phyloP scores from a whole-genome alignment of 768 basidiomycete genomes.

The Cyclocybe cylindracea region DNA sequence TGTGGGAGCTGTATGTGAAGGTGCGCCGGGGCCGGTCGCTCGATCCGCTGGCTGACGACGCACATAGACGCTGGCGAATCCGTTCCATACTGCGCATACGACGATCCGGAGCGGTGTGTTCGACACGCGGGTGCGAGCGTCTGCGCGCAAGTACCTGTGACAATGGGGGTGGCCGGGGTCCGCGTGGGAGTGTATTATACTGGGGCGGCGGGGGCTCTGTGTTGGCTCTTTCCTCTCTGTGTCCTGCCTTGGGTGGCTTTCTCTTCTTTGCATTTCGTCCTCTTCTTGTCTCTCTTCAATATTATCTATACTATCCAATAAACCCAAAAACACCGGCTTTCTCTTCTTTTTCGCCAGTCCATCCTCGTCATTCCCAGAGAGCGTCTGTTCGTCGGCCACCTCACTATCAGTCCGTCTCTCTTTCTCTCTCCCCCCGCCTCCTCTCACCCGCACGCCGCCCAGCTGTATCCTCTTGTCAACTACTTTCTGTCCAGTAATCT shows the following conservation, averaged over 20 bases:
- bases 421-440: constrained; percentile 13
- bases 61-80: constrained; percentile 81
- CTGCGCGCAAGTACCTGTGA: constrained; percentile 82
- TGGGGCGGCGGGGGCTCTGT: constrained; percentile 29
- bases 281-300: constrained; percentile 29
- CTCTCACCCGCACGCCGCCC: constrained; percentile 13
- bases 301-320: constrained; percentile 24
- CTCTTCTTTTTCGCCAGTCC: constrained; percentile 23
- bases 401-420: constrained; percentile 18
- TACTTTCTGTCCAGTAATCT: constrained; percentile 40
- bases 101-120: constrained; percentile 79
- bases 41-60: constrained; percentile 11
- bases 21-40: constrained; percentile 36
- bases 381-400: constrained; percentile 8
- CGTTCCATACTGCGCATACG: constrained; percentile 94
- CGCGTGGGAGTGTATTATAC: constrained; percentile 9
- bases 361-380: constrained; percentile 21
- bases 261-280: constrained; percentile 26
- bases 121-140: constrained; percentile 80
- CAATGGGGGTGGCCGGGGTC: constrained; percentile 26
- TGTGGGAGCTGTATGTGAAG: constrained; percentile 98
- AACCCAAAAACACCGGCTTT: constrained; percentile 22
- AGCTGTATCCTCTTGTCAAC: constrained; percentile 35
- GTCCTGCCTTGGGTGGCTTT: constrained; percentile 36
- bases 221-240: constrained; percentile 30